Percentiles rank a stretch among this genome's conserved stretches.
These are phyloP conservation scores for Dictyostelium intermedium DNA, from an alignment of 78 protist genomes.

Conservation along the genomic window DNA sequence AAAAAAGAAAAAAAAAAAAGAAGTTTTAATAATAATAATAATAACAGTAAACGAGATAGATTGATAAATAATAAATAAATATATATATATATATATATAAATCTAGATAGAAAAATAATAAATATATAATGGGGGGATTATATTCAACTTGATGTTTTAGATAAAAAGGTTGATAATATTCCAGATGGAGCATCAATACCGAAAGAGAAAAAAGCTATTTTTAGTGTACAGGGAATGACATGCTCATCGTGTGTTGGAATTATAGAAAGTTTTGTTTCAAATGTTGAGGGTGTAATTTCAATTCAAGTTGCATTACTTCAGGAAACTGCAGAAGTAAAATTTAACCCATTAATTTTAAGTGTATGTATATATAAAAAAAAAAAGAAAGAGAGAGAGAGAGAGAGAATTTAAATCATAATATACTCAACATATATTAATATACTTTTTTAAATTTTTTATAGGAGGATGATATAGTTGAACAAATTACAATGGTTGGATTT, in stretches of 20 bases:
- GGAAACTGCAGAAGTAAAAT: constrained; percentile 23
- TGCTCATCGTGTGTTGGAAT: constrained; percentile 80
- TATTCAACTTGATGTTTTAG: constrained; percentile 4
- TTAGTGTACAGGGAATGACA: constrained; percentile 81
- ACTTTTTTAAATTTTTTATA: background rate
- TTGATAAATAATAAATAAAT: background rate
- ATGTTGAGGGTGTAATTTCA: constrained; percentile 37
- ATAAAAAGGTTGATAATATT: background rate
- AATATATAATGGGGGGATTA: background rate
- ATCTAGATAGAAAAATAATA: background rate
- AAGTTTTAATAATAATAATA: background rate
- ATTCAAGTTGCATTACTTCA: constrained; percentile 65
- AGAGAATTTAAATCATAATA: too few relatives aligned
- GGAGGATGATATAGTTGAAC: constrained; percentile 59
- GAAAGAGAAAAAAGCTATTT: constrained; percentile 14
- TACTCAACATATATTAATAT: too few relatives aligned
- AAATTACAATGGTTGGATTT: constrained; percentile 43
- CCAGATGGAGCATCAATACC: constrained; percentile 20
- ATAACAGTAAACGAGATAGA: background rate
- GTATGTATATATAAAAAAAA: background rate
- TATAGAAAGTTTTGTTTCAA: constrained; percentile 43
- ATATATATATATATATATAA: too few relatives aligned
- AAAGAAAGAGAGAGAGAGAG: background rate
- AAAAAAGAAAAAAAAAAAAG: too few relatives aligned
- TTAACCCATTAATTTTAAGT: constrained; percentile 56